Conservation (phyloP, 2,329 filamentous ascomycete genomes). For the Arthrobotrys entomopaga region DNA sequence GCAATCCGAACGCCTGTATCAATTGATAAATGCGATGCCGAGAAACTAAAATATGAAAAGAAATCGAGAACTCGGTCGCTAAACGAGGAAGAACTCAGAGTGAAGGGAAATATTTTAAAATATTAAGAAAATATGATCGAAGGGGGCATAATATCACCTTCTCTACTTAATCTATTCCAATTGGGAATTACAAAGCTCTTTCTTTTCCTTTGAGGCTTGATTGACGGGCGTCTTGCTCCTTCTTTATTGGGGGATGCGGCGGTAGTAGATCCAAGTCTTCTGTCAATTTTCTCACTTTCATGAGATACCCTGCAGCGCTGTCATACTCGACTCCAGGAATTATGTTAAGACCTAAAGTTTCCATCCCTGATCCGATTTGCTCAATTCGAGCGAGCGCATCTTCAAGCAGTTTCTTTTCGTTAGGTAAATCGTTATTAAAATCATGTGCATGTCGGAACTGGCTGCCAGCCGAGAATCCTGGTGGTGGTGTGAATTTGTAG, state of each 20-base stretch:
- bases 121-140: neutral
- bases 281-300: constrained; percentile 28
- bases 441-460: constrained; percentile 39
- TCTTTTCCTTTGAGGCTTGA: constrained; percentile 20
- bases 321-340: constrained; percentile 28
- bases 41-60: too few species aligned
- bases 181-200: constrained; percentile 2
- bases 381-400: constrained; percentile 31
- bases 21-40: too few species aligned
- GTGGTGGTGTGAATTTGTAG: constrained; percentile 57
- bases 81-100: too few species aligned
- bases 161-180: neutral
- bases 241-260: constrained; percentile 3
- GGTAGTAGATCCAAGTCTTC: constrained; percentile 25
- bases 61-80: too few species aligned
- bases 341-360: constrained; percentile 1
- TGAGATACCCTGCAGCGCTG: constrained; percentile 12
- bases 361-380: constrained; percentile 28
- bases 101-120: too few species aligned
- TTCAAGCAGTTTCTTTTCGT: constrained; percentile 34
- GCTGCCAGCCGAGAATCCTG: constrained; percentile 42
- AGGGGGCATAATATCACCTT: neutral
- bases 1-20: too few species aligned
- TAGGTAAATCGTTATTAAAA: constrained; percentile 16
- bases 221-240: neutral